phyloP scores from a whole-genome alignment of 2,329 filamentous ascomycete species.

The Xylariaceae sp. region DNA sequence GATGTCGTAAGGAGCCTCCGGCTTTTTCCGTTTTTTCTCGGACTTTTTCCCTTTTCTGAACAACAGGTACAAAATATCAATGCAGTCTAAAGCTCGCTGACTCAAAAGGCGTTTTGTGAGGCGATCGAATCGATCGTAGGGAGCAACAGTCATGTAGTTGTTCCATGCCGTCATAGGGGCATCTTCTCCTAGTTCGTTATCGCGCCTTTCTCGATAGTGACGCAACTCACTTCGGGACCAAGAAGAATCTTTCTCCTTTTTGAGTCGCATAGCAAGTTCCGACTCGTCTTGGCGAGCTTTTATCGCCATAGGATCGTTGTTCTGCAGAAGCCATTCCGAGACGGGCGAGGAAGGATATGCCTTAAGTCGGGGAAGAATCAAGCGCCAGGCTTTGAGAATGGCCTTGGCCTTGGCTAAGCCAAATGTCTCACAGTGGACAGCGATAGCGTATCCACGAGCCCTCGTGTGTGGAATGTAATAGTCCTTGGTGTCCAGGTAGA shows the following conservation, averaged over 20 bases:
- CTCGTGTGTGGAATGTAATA: slow-evolving; percentile 72
- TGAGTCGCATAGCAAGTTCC: slow-evolving; percentile 28
- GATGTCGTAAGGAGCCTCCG: slow-evolving; percentile 43
- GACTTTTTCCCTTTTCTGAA: slow-evolving; percentile 33
- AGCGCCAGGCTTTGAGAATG: slow-evolving; percentile 40
- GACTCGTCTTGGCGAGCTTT: slow-evolving; percentile 47
- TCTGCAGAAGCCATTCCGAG: slow-evolving; percentile 55
- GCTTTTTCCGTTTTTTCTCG: slow-evolving; percentile 25
- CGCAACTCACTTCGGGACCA: slow-evolving; percentile 58
- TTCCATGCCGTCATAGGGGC: slow-evolving; percentile 59
- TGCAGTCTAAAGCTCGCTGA: slow-evolving; percentile 59
- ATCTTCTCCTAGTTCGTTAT: slow-evolving; percentile 46
- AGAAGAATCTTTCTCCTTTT: slow-evolving; percentile 32
- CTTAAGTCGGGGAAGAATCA: slow-evolving; percentile 43
- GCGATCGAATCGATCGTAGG: slow-evolving; percentile 27
- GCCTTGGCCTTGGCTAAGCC: slow-evolving; percentile 16
- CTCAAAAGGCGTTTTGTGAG: slow-evolving; percentile 43
- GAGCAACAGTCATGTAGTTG: slow-evolving; percentile 43
- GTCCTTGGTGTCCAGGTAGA: slow-evolving; percentile 62
- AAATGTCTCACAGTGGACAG: slow-evolving; percentile 42
- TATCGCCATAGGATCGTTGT: slow-evolving; percentile 51
- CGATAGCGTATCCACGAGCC: slow-evolving; percentile 56
- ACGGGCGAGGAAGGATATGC: slow-evolving; percentile 59
- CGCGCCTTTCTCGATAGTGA: slow-evolving; percentile 53
- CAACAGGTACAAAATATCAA: slow-evolving; percentile 59